phyloP scores from a whole-genome alignment of 768 basidiomycete species.

The Collybia nuda region DNA sequence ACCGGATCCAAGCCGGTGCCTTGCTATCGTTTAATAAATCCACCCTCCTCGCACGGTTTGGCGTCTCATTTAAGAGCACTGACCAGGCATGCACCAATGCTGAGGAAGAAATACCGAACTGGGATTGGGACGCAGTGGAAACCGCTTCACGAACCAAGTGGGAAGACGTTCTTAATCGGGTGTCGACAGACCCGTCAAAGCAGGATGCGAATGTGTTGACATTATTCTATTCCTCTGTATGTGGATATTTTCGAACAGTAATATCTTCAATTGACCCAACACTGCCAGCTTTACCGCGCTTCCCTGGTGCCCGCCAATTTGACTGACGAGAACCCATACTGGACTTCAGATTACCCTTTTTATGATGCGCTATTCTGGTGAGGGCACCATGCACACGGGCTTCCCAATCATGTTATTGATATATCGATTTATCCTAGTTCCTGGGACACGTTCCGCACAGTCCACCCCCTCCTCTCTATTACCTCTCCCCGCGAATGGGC shows the following conservation, averaged over 20 bases:
- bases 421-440: conserved; percentile 29
- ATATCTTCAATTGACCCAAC: background rate
- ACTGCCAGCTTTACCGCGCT: conserved; percentile 42
- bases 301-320: conserved; percentile 52
- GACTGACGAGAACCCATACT: conserved; percentile 51
- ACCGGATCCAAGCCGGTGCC: conserved; percentile 42
- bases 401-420: background rate
- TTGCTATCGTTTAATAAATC: conserved; percentile 38
- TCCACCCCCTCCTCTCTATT: conserved; percentile 48
- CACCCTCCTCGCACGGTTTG: conserved; percentile 50
- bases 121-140: conserved; percentile 44
- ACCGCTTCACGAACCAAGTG: conserved; percentile 35
- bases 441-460: conserved; percentile 55
- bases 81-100: conserved; percentile 60
- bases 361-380: conserved; percentile 54
- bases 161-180: conserved; percentile 42
- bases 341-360: conserved; percentile 44
- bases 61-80: conserved; percentile 52
- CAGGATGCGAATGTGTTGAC: conserved; percentile 43
- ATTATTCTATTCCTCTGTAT: conserved; percentile 48
- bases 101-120: conserved; percentile 48
- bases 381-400: conserved; percentile 2
- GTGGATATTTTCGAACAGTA: conserved; percentile 2
- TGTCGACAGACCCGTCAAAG: conserved; percentile 27
- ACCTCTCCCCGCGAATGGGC: conserved; percentile 45